Evolutionary conservation across 441 rosid species (phyloP).

Genomic region (Aleurites moluccanus): DNA sequence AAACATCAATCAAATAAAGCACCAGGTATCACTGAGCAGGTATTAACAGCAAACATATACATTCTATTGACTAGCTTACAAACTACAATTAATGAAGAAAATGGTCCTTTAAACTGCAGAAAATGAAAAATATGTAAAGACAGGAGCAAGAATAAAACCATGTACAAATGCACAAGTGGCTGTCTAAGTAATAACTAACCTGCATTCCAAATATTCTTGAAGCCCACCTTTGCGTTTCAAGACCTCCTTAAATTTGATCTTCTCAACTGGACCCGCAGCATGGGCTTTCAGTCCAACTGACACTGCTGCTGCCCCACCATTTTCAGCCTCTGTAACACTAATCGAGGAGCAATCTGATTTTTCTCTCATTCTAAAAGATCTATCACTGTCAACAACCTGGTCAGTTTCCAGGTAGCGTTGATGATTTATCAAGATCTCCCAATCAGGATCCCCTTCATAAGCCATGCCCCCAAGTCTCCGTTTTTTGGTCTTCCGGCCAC

Average conservation of each 20-base stretch:
- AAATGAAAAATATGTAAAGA: neutral
- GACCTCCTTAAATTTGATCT: conserved; percentile 88
- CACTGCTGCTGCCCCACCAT: conserved; percentile 70
- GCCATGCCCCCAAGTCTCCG: conserved; percentile 90
- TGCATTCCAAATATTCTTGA: conserved; percentile 95
- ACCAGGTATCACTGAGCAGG: neutral
- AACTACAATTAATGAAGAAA: neutral
- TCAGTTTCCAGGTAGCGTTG: conserved; percentile 68
- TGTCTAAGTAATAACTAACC: conserved; percentile 49
- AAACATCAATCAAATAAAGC: neutral
- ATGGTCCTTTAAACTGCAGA: conserved; percentile 3
- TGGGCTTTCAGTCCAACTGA: conserved; percentile 87
- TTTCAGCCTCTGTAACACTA: conserved; percentile 45
- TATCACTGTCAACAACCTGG: conserved; percentile 48
- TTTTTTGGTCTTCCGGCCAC: conserved; percentile 59
- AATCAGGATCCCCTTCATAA: conserved; percentile 90
- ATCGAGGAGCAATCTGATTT: conserved; percentile 60
- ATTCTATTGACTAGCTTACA: neutral
- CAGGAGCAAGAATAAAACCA: neutral
- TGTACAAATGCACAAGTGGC: conserved; percentile 7
- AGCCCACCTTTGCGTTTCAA: conserved; percentile 91
- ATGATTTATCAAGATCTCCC: conserved; percentile 67
- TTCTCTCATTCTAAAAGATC: conserved; percentile 58
- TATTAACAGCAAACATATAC: neutral
- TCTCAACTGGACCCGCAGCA: conserved; percentile 85